Base-by-base conservation (phyloP, 768 basidiomycete genomes). In the Panus rudis region DNA sequence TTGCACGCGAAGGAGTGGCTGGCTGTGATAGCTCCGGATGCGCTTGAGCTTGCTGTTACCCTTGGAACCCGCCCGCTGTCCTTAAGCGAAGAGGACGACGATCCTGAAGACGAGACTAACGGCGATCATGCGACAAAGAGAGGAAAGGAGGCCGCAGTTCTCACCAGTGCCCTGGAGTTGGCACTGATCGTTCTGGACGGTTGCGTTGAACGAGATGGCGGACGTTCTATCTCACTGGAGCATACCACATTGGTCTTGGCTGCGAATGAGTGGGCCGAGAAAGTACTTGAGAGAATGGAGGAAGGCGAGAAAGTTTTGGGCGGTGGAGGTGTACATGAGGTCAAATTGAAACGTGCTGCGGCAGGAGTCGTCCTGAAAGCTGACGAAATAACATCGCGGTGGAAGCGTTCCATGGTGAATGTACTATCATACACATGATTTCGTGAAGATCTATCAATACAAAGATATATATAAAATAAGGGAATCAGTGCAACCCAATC, bases 361-460 rank as follows among this genome's bases (percentile, higher is more conserved):
- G 90, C 89, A 1, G 89, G 88, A 0, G 83, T 92, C 1, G 59
- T 93, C 33, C 62, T 96, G 42, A 89, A 87, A 58, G 75, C 89
- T 4, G 84, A 91, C 40, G 79, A 81, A 49, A 63, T 89, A 14
- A 71, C 73, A 4, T 75, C 76, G 31, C 77, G 66, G 56, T 88
- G 84, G 84, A 68, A 76, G 28, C 71, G 78, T 37, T 74, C 78
- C 0, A 80, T 88, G 73, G 63, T 80, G 27, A 69, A 71, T 51
- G 28, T 10, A 10, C n/a, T 30, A 10, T 30, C 10, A 30, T 10
- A 30, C 28, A 30, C n/a, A n/a, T n/a, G n/a, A n/a, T n/a, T n/a
- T n/a, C n/a, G n/a, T n/a, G n/a, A n/a, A n/a, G n/a, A n/a, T n/a
- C n/a, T n/a, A n/a, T n/a, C n/a, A n/a, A n/a, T n/a, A n/a, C n/a